Evolutionary conservation across 305 asterid genomes (phyloP).

Genomic region (Solanum hybrid): DNA sequence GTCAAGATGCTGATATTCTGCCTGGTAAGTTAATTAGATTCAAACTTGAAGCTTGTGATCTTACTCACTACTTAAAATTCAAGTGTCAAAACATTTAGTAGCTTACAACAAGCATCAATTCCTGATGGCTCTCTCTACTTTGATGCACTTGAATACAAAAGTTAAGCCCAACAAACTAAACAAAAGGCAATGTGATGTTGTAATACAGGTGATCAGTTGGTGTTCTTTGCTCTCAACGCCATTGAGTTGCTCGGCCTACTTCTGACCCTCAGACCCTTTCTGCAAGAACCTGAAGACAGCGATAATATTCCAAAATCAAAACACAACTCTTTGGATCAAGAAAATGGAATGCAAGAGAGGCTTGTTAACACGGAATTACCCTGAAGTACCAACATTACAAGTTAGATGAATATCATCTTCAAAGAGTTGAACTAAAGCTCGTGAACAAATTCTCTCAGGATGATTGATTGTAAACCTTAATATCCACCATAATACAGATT

Average conservation of each 20-base stretch:
- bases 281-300: neutral
- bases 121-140: neutral
- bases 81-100: neutral
- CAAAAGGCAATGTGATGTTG: neutral
- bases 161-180: neutral
- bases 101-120: neutral
- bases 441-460: neutral
- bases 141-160: neutral
- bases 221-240: slow-evolving; percentile 12
- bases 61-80: neutral
- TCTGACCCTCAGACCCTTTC: slow-evolving; percentile 9
- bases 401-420: neutral
- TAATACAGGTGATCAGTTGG: slow-evolving; percentile 27
- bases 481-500: neutral
- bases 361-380: neutral
- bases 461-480: neutral
- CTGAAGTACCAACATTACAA: neutral
- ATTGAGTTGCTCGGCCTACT: slow-evolving; percentile 6
- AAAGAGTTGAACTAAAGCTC: neutral
- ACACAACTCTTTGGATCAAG: neutral
- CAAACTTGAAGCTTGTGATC: neutral
- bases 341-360: neutral
- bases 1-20: slow-evolving; percentile 30
- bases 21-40: slow-evolving; percentile 29
- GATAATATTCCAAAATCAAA: neutral